phyloP scores from a whole-genome alignment of 176 grass and related monocot species.

The Tillandsia leiboldiana region DNA sequence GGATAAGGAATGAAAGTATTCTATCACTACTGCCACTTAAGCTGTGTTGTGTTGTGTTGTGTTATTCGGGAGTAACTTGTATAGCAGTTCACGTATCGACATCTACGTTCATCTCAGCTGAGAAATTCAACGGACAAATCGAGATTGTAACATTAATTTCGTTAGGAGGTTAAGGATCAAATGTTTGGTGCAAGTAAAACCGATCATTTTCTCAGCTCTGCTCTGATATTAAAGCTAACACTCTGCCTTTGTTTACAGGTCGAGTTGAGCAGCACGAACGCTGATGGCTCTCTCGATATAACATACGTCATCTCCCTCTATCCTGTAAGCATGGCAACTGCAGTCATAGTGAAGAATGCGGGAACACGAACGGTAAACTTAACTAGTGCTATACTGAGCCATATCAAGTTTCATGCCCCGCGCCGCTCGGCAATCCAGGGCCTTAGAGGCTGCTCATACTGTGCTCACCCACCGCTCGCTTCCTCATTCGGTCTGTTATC shows the following conservation, averaged over 20 bases:
- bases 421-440: slow-evolving; percentile 55
- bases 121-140: no score
- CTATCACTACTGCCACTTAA: no score
- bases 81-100: no score
- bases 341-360: slow-evolving; percentile 74
- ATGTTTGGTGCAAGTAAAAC: no score
- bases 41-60: no score
- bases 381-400: slow-evolving; percentile 71
- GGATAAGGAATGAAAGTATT: no score
- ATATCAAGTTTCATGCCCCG: slow-evolving; percentile 69
- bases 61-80: no score
- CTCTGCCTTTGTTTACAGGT: slow-evolving; percentile 22
- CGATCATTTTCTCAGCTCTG: no score
- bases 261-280: slow-evolving; percentile 67
- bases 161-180: no score
- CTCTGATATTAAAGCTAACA: no score
- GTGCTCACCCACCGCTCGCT: slow-evolving; percentile 47
- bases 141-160: no score
- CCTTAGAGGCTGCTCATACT: slow-evolving; percentile 59
- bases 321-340: slow-evolving; percentile 69
- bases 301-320: slow-evolving; percentile 87
- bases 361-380: slow-evolving; percentile 55
- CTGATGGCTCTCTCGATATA: slow-evolving; percentile 48
- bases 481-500: slow-evolving; percentile 45
- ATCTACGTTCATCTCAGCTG: no score